Percentiles rank a stretch among this genome's conserved stretches.
These are phyloP conservation scores for Saccharomycopsis sp. DNA, from an alignment of 805 yeast species.

Conservation along the genomic window DNA sequence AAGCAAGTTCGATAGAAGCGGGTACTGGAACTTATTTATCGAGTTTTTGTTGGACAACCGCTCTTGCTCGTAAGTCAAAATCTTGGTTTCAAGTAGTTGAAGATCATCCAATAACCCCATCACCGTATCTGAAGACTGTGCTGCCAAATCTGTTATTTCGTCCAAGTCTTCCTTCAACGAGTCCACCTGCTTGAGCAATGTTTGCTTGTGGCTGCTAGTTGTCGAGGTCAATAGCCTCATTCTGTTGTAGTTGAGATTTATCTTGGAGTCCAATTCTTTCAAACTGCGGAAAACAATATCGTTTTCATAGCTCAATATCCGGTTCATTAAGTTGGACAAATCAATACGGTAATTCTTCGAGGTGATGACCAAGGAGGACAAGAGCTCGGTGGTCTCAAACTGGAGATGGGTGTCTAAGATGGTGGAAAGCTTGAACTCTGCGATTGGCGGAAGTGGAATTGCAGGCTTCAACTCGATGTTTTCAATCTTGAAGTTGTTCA, in stretches of 20 bases:
- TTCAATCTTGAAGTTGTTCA: slow-evolving; percentile 5
- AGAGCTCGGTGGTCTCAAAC: slow-evolving; percentile 84
- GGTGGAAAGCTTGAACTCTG: slow-evolving; percentile 12
- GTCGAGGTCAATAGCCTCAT: slow-evolving; percentile 10
- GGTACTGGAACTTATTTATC: slow-evolving; percentile 16
- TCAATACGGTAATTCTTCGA: slow-evolving; percentile 31
- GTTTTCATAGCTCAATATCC: slow-evolving; percentile 13
- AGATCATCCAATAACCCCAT: slow-evolving; percentile 7
- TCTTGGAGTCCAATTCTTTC: slow-evolving; percentile 4
- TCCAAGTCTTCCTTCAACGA: slow-evolving; percentile 8
- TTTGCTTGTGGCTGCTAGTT: slow-evolving; percentile 3
- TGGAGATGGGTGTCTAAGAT: slow-evolving; percentile 10
- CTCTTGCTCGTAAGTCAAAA: slow-evolving; percentile 10
- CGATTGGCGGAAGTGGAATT: slow-evolving; percentile 12
- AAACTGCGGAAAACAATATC: slow-evolving; percentile 14
- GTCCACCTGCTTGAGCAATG: neutral
- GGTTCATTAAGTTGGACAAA: slow-evolving; percentile 14
- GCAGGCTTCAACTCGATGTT: slow-evolving; percentile 13
- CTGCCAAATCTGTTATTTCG: slow-evolving; percentile 2
- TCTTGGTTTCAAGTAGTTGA: slow-evolving; percentile 5
- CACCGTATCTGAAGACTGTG: slow-evolving; percentile 1
- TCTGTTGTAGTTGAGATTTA: slow-evolving; percentile 5
- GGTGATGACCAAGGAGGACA: slow-evolving; percentile 72
- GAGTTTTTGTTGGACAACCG: slow-evolving; percentile 7
- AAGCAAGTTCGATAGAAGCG: slow-evolving; percentile 14